These are phyloP conservation scores for Cutaneotrichosporon mucoides DNA, from an alignment of 1,284 basidiomycete species.

Conservation along the genomic window DNA sequence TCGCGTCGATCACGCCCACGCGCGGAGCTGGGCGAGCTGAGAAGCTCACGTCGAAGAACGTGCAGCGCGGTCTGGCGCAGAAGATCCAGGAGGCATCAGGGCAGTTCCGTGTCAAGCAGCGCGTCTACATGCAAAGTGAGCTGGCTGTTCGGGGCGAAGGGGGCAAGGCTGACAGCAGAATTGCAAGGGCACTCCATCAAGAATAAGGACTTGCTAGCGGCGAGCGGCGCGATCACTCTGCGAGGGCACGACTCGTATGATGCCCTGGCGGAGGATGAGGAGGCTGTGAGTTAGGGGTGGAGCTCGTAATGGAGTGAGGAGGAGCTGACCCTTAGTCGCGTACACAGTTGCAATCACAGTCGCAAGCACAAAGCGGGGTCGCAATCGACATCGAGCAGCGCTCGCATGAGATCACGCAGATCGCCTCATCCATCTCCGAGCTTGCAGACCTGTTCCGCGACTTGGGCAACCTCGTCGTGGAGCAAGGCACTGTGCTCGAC, in stretches of 20 bases:
- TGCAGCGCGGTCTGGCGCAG: slow-evolving; percentile 89
- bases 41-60: slow-evolving; percentile 78
- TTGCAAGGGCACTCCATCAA: slow-evolving; percentile 91
- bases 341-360: slow-evolving; percentile 35
- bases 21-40: slow-evolving; percentile 54
- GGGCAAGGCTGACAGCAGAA: slow-evolving; percentile 53
- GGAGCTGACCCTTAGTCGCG: slow-evolving; percentile 29
- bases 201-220: slow-evolving; percentile 83
- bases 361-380: slow-evolving; percentile 50
- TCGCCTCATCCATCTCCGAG: slow-evolving; percentile 84
- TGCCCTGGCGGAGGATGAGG: slow-evolving; percentile 78
- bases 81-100: slow-evolving; percentile 90
- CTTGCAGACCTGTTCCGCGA: slow-evolving; percentile 97
- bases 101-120: slow-evolving; percentile 94
- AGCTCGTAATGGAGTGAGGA: background rate
- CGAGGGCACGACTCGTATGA: slow-evolving; percentile 72
- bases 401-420: slow-evolving; percentile 75
- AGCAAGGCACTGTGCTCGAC: slow-evolving; percentile 95
- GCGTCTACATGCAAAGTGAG: slow-evolving; percentile 95
- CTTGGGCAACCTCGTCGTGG: slow-evolving; percentile 85
- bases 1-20: slow-evolving; percentile 53
- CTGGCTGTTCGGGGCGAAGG: no score
- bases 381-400: slow-evolving; percentile 59
- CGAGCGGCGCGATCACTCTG: slow-evolving; percentile 68
- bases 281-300: slow-evolving; percentile 54